phyloP scores from a whole-genome alignment of 2,329 filamentous ascomycete species.

The Hirsutella thompsonii region DNA sequence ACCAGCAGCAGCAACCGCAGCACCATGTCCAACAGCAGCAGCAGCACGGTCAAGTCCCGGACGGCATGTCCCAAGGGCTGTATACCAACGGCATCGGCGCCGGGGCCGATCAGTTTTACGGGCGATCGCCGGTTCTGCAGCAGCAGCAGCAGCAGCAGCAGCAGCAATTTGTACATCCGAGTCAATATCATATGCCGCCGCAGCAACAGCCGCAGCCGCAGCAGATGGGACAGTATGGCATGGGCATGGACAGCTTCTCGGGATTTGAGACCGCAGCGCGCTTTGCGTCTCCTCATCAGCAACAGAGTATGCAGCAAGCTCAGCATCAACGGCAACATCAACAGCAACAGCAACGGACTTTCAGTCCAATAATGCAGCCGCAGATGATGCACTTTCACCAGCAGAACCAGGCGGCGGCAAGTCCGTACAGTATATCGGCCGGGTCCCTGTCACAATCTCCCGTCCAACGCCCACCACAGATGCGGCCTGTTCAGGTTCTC shows the following conservation, averaged over 20 bases:
- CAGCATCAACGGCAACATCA: conserved; percentile 1
- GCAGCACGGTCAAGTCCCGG: conserved; percentile 4
- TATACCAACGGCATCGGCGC: conserved; percentile 5
- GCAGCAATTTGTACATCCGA: conserved; percentile 7
- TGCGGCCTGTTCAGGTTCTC: not conserved
- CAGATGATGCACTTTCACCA: conserved; percentile 1
- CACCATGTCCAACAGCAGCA: conserved; percentile 5
- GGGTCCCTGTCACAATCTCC: not conserved
- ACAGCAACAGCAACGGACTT: conserved; percentile 4
- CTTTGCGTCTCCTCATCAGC: conserved; percentile 10
- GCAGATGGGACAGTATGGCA: conserved; percentile 5
- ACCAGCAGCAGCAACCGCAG: conserved; percentile 13
- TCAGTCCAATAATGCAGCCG: not conserved
- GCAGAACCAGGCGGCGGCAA: not conserved
- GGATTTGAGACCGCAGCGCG: not conserved
- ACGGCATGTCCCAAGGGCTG: conserved; percentile 3
- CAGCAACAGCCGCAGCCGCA: conserved; percentile 9
- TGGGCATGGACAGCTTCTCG: not conserved
- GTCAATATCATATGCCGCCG: conserved; percentile 10
- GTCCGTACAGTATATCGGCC: not conserved
- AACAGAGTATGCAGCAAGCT: conserved; percentile 5
- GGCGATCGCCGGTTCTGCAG: conserved; percentile 10
- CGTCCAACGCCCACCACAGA: not conserved
- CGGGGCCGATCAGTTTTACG: conserved; percentile 4
- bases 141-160: conserved; percentile 15